phyloP scores from a whole-genome alignment of 2,329 filamentous ascomycete species.

The Claviceps pazoutovae region DNA sequence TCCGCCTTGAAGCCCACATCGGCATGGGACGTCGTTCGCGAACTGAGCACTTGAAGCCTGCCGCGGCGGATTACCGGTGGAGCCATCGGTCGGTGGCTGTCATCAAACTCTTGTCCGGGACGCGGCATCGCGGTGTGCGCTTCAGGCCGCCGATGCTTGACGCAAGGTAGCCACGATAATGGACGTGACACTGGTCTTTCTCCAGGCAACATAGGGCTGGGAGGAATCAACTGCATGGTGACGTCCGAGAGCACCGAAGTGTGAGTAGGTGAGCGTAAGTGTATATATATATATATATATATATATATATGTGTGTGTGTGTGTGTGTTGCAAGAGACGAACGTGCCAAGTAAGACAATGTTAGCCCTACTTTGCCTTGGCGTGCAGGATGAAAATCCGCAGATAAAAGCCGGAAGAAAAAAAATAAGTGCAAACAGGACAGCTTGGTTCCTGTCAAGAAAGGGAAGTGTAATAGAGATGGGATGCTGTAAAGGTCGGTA shows the following conservation, averaged over 20 bases:
- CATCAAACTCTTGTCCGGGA: conserved; percentile 12
- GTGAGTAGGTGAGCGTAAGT: neutral
- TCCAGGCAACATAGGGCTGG: too few species aligned
- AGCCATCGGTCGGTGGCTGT: conserved; percentile 18
- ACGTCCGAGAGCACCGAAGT: neutral
- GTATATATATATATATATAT: neutral
- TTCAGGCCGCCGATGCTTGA: conserved; percentile 8
- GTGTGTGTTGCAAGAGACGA: neutral
- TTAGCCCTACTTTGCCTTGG: too few species aligned
- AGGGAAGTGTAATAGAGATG: too few species aligned
- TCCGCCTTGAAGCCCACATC: neutral
- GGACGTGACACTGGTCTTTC: neutral
- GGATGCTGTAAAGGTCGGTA: too few species aligned
- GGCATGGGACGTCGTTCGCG: neutral
- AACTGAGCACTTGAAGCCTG: neutral
- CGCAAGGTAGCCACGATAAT: conserved; percentile 11
- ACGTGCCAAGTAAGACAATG: too few species aligned
- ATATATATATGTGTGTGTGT: neutral
- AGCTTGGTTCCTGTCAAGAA: too few species aligned
- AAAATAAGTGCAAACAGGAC: too few species aligned
- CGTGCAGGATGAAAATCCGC: too few species aligned
- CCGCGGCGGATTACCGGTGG: neutral
- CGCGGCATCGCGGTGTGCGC: conserved; percentile 19
- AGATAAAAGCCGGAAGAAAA: too few species aligned
- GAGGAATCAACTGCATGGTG: too few species aligned